Conservation (phyloP, 2,329 filamentous ascomycete genomes). For the Ophiocordyceps camponoti-leonardi region DNA sequence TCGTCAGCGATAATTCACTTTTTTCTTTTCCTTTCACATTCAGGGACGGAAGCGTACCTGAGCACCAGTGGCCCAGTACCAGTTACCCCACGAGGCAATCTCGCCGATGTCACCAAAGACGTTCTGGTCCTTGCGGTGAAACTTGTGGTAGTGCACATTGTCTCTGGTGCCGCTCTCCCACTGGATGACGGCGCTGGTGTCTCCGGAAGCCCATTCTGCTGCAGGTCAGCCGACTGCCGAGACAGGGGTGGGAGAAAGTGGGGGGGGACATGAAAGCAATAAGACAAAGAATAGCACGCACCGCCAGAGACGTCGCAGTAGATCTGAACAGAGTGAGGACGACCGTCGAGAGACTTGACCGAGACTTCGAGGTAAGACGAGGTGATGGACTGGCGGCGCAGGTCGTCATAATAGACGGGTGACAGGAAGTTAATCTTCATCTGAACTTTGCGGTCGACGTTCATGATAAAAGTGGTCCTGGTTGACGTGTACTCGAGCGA, state of each 20-base stretch:
- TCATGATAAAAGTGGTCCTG: conserved; percentile 50
- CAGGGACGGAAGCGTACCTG: conserved; percentile 8
- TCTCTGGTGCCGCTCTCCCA: conserved; percentile 41
- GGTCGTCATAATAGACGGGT: conserved; percentile 48
- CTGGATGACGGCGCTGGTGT: conserved; percentile 33
- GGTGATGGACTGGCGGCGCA: conserved; percentile 48
- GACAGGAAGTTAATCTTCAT: conserved; percentile 57
- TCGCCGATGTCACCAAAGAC: conserved; percentile 52
- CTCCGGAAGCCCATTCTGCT: conserved; percentile 55
- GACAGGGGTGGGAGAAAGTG: conserved; percentile 14
- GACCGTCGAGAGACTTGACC: conserved; percentile 44
- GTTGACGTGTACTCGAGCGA: conserved; percentile 57
- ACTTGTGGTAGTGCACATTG: conserved; percentile 45
- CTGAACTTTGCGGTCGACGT: conserved; percentile 40
- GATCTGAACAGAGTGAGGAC: conserved; percentile 45
- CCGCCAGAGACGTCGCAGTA: conserved; percentile 50
- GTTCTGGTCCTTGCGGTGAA: conserved; percentile 41
- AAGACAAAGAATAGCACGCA: not conserved
- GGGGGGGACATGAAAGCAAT: not conserved
- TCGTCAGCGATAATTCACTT: not conserved
- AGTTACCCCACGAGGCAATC: conserved; percentile 64
- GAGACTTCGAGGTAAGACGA: conserved; percentile 54
- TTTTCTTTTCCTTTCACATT: not conserved
- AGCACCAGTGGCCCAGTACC: conserved; percentile 56
- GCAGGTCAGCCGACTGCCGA: not conserved